Percentiles rank a stretch among this genome's conserved stretches.
Conservation (phyloP, 305 asterid species). For the Fraxinus sp. region DNA sequence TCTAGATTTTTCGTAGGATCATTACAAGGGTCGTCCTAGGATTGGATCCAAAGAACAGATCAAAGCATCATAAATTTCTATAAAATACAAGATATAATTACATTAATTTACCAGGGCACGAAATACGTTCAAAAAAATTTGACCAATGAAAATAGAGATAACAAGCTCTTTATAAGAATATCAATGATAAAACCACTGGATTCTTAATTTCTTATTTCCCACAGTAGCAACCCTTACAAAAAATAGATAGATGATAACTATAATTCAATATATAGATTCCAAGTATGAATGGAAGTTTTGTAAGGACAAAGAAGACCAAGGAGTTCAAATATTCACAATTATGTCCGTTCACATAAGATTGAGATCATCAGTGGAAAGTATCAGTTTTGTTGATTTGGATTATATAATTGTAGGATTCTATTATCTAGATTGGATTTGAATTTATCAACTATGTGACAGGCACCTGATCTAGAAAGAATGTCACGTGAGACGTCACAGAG, state of each 20-base stretch:
- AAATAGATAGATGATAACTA: not conserved
- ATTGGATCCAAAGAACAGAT: not conserved
- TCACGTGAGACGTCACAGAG: not conserved
- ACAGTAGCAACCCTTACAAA: not conserved
- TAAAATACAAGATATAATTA: not conserved
- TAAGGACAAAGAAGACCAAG: not conserved
- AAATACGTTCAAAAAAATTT: not conserved
- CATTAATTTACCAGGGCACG: not conserved
- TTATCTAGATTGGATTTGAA: not conserved
- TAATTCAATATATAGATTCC: not conserved
- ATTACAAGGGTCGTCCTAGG: not conserved
- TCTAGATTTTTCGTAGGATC: not conserved
- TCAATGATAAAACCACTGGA: not conserved
- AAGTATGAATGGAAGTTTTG: not conserved
- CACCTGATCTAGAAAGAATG: not conserved
- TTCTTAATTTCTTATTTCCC: not conserved
- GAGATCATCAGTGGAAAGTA: not conserved
- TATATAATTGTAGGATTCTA: not conserved
- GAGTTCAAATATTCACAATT: not conserved
- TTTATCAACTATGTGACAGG: not conserved
- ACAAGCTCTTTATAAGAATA: not conserved
- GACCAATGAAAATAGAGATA: not conserved
- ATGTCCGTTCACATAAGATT: not conserved
- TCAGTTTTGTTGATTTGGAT: not conserved
- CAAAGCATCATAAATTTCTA: not conserved